A percentile compares a stretch with the other conserved stretches of the same genome.
Conservation (phyloP, 345 rosid species). For the Salix suchowensis region DNA sequence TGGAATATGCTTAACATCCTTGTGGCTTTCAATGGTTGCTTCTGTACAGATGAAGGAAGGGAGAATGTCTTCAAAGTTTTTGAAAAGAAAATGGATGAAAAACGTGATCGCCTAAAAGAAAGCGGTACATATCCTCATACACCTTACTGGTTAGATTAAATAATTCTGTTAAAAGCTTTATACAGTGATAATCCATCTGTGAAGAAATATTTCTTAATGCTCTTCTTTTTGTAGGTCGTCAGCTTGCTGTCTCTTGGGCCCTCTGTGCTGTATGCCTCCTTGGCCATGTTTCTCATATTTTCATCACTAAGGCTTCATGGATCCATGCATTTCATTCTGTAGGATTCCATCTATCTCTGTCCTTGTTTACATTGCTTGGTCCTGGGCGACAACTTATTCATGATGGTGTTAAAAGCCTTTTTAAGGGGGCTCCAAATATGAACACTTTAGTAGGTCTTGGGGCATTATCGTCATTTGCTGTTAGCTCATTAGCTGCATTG, state of each 20-base stretch:
- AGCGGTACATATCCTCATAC: slow-evolving; percentile 48
- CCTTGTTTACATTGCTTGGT: slow-evolving; percentile 83
- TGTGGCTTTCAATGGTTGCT: not conserved
- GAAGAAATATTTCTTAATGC: slow-evolving; percentile 8
- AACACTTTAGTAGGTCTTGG: slow-evolving; percentile 96
- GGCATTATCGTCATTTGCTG: slow-evolving; percentile 86
- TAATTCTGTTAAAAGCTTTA: not conserved
- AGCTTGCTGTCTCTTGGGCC: slow-evolving; percentile 96
- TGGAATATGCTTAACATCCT: slow-evolving; percentile 14
- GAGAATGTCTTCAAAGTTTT: slow-evolving; percentile 68
- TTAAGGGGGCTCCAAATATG: slow-evolving; percentile 89
- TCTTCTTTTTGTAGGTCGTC: slow-evolving; percentile 49
- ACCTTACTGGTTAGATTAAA: not conserved
- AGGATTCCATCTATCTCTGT: slow-evolving; percentile 80
- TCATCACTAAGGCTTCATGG: slow-evolving; percentile 71
- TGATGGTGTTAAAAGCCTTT: slow-evolving; percentile 77
- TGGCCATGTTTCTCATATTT: slow-evolving; percentile 81
- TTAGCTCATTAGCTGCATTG: slow-evolving; percentile 79
- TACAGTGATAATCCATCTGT: not conserved
- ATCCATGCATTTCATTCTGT: slow-evolving; percentile 78
- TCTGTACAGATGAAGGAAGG: slow-evolving; percentile 54
- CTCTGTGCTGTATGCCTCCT: slow-evolving; percentile 92
- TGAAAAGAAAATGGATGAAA: slow-evolving; percentile 80
- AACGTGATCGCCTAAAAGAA: slow-evolving; percentile 63
- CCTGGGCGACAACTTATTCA: slow-evolving; percentile 86